A percentile compares a stretch with the other conserved stretches of the same genome.
Conservation (phyloP, 2,329 filamentous ascomycete genomes). For the Aspergillus puulaauensis region DNA sequence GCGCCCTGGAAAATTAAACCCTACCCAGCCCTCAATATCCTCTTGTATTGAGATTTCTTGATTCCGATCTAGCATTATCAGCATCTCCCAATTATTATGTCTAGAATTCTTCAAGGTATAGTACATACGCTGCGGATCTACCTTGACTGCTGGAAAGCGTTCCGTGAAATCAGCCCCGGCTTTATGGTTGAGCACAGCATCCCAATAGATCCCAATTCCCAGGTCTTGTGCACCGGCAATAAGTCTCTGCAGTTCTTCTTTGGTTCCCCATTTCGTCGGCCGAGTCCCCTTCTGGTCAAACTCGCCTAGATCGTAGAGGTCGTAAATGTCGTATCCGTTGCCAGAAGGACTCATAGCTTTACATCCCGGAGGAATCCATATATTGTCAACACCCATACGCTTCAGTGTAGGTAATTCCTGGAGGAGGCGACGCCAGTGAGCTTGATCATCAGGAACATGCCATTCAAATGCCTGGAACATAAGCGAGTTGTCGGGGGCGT, state of each 20-base stretch:
- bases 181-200: conserved; percentile 72
- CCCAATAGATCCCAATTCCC: conserved; percentile 64
- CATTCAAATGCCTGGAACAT: conserved; percentile 74
- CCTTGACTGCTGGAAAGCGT: conserved; percentile 61
- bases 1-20: conserved; percentile 65
- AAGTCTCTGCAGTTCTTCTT: conserved; percentile 59
- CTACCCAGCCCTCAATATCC: conserved; percentile 68
- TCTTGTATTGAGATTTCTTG: conserved; percentile 55
- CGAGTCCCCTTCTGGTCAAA: conserved; percentile 67
- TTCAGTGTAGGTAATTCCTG: conserved; percentile 55
- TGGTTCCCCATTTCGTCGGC: conserved; percentile 68
- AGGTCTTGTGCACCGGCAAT: conserved; percentile 51
- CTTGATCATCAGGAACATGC: conserved; percentile 62
- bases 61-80: conserved; percentile 50
- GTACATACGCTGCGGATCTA: conserved; percentile 52
- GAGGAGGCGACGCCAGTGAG: conserved; percentile 62
- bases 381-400: conserved; percentile 59
- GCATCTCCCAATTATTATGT: neutral
- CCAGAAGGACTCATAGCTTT: conserved; percentile 62
- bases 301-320: conserved; percentile 69
- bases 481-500: conserved; percentile 40
- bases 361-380: conserved; percentile 71
- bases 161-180: conserved; percentile 67
- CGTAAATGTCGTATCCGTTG: conserved; percentile 70
- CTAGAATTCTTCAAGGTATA: neutral